Evolutionary conservation across 345 rosid species (phyloP), one percentile per base, ranked within the genome.

Genomic region (Leavenworthia alabamica): DNA sequence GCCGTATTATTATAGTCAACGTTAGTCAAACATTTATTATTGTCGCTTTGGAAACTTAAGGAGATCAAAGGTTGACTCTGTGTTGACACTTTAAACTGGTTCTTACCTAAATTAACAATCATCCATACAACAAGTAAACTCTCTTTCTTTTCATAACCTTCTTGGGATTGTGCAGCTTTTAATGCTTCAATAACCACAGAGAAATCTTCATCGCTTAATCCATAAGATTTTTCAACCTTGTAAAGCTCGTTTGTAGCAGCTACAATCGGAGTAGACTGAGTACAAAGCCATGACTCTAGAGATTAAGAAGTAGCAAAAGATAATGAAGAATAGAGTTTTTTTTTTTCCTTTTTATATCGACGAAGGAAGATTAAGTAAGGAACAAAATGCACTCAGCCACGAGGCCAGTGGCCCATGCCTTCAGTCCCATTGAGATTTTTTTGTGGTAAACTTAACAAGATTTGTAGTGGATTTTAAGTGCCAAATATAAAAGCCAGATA

Each of bases 121-220:
- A 45, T 69, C 31, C 63, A 55, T 22, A 70, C 62, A 44, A 45
- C 17, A 35, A 54, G 19, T 27, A 32, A 11, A 19, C 50, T 13
- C 44, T 45, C 13, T 52, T 23, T 17, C 36, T 43, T 3, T 41
- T 44, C 22, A 1, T 8, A 14, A 43, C 46, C 45, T 29, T 36
- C 43, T 58, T 49, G 3, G 27, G 60, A 42, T 79, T 58, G 39
- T 61, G 56, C 82, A 8, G 83, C 81, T 75, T 83, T 91, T 49
- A 91, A 42, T 43, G 92, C 89, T 81, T 91, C 96, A 20, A 91
- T 86, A 35, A 91, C 95, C 0, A 95, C 96, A 11, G 98, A 88
- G 77, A 88, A 91, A 43, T 91, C 96, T n/a, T 80, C 74, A 47
- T 88, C 95, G 26, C 92, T 76, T 44, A 88, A 79, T 9, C 98